Evolutionary conservation across 1,284 basidiomycete species (phyloP), one percentile per base, ranked within the genome.

Genomic region (Tetrapyrgos nigripes): DNA sequence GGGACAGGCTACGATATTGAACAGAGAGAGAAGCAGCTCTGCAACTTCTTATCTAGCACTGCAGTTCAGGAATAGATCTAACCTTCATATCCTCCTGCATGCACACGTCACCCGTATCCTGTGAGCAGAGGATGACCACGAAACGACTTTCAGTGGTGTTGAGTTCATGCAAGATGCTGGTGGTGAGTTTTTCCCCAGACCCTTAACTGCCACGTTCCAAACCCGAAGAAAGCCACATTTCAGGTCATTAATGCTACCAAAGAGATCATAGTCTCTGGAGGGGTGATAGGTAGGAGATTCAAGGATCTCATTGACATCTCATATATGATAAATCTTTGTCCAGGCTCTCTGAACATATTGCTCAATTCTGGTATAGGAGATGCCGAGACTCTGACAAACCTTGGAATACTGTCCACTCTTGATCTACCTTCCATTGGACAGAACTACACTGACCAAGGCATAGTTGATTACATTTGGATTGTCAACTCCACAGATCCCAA

Each of bases 391-490:
- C n/a, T n/a, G n/a, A n/a, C n/a, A n/a, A n/a, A n/a, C n/a, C n/a
- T n/a, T n/a, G n/a, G n/a, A n/a, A n/a, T n/a, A n/a, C n/a, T n/a
- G n/a, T n/a, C n/a, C n/a, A n/a, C n/a, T n/a, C n/a, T n/a, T n/a
- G n/a, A n/a, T n/a, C n/a, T n/a, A n/a, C n/a, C n/a, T n/a, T n/a
- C n/a, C n/a, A n/a, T n/a, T n/a, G n/a, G n/a, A n/a, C n/a, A n/a
- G n/a, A n/a, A n/a, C n/a, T n/a, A n/a, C 29, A 65, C 69, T 55
- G 79, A 80, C 61, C 78, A 81, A 63, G 66, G 61, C 23, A 50
- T 63, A 14, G 53, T 73, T 11, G 28, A 58, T 10, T 65, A 64
- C 55, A 51, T 63, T 27, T 75, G 59, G 59, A 45, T 56, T 10
- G 70, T 70, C 50, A 66, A 62, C 50, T 55, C 60, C 17, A 66